Conservation (phyloP, 1,284 basidiomycete species). For the Sphagnurus paluster region DNA sequence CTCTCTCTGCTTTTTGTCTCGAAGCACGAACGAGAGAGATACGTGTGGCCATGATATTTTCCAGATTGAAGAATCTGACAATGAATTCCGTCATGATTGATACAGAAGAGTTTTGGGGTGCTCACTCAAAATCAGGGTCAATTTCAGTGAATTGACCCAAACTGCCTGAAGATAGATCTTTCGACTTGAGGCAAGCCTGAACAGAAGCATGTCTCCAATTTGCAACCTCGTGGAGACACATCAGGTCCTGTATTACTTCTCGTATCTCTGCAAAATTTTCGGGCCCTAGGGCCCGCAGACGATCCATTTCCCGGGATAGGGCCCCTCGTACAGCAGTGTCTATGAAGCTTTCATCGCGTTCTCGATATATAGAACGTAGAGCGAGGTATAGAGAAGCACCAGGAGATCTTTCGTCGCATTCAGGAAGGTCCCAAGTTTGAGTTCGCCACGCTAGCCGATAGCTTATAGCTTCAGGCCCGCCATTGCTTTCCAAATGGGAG, state of each 20-base stretch:
- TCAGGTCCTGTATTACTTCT: slow-evolving; percentile 63
- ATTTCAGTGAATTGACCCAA: slow-evolving; percentile 51
- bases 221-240: slow-evolving; percentile 77
- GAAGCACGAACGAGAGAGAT: slow-evolving; percentile 78
- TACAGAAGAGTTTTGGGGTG: not conserved
- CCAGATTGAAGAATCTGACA: slow-evolving; percentile 72
- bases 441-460: slow-evolving; percentile 90
- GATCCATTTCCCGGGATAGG: slow-evolving; percentile 61
- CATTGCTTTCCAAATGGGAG: slow-evolving; percentile 29
- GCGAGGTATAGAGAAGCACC: slow-evolving; percentile 76
- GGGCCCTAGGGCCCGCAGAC: slow-evolving; percentile 65
- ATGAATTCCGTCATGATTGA: not conserved
- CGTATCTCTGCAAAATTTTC: slow-evolving; percentile 80
- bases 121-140: slow-evolving; percentile 66
- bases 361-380: slow-evolving; percentile 76
- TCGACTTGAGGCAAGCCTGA: slow-evolving; percentile 38
- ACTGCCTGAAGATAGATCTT: slow-evolving; percentile 32
- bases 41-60: slow-evolving; percentile 81
- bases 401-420: slow-evolving; percentile 45
- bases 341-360: slow-evolving; percentile 55
- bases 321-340: slow-evolving; percentile 49
- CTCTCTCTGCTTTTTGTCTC: slow-evolving; percentile 62
- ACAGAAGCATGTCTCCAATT: slow-evolving; percentile 48
- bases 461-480: slow-evolving; percentile 50
- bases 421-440: slow-evolving; percentile 89